Conservation (phyloP, 805 yeast genomes). For the Ogataea siamensis region DNA sequence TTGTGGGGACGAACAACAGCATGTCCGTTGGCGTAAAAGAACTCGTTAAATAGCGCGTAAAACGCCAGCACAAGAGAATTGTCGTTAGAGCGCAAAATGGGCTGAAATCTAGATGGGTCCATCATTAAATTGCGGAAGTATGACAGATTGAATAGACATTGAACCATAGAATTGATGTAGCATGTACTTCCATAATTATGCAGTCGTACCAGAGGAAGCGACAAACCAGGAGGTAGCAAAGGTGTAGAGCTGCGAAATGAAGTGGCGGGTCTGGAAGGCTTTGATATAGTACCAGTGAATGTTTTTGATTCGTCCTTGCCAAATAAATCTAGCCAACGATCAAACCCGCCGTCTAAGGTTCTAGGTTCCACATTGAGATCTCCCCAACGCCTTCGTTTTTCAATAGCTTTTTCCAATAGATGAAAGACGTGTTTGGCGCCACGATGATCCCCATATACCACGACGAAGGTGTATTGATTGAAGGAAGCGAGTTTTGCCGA, state of each 20-base stretch:
- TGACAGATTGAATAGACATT: constrained; percentile 58
- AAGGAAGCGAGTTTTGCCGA: constrained; percentile 34
- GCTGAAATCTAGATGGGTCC: constrained; percentile 32
- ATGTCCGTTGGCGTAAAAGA: constrained; percentile 52
- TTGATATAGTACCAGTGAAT: constrained; percentile 12
- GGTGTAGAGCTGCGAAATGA: constrained; percentile 5
- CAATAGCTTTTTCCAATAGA: constrained; percentile 15
- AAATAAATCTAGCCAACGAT: constrained; percentile 40
- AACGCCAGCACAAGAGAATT: constrained; percentile 46
- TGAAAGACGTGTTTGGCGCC: constrained; percentile 28
- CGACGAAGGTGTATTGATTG: constrained; percentile 34
- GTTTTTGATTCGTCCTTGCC: constrained; percentile 28
- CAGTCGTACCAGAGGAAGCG: constrained; percentile 38
- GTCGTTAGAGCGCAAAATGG: constrained; percentile 16
- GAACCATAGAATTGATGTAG: constrained; percentile 72
- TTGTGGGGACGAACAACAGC: constrained; percentile 63
- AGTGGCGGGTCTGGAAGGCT: constrained; percentile 2
- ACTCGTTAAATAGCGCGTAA: constrained; percentile 53
- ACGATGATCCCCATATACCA: constrained; percentile 39
- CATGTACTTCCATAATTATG: constrained; percentile 72
- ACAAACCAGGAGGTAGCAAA: constrained; percentile 1
- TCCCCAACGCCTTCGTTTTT: constrained; percentile 15
- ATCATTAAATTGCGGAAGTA: constrained; percentile 49
- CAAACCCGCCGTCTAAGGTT: constrained; percentile 43
- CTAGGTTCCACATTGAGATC: constrained; percentile 8